Conservation (phyloP, 148 eudicot genomes). For the Fagopyrum homotropicum region DNA sequence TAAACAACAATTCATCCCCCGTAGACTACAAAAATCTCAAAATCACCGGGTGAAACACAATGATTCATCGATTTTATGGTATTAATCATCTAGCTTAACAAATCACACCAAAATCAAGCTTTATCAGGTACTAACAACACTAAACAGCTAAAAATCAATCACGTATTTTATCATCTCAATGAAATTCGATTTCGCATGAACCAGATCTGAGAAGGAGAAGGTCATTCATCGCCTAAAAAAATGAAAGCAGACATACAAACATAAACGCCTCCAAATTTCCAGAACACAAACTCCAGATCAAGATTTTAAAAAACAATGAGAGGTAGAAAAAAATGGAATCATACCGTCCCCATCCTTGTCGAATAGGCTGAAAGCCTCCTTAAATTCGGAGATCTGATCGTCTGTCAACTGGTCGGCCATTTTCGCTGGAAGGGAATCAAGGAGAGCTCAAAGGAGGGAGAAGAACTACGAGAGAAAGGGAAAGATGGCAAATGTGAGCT, state of each 20-base stretch:
- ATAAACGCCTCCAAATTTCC: background rate
- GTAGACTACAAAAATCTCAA: background rate
- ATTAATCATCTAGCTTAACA: background rate
- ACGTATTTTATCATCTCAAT: background rate
- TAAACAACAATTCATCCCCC: background rate
- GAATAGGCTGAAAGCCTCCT: conserved; percentile 63
- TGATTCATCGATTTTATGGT: background rate
- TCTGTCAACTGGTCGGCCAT: conserved; percentile 51
- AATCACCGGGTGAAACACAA: background rate
- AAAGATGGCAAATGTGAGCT: conserved; percentile 8
- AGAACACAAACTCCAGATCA: conserved; percentile 2
- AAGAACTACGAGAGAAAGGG: background rate
- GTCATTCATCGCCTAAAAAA: background rate
- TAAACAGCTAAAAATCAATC: background rate
- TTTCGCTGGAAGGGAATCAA: background rate
- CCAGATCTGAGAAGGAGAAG: conserved; percentile 8
- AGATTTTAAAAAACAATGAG: background rate
- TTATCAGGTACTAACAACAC: background rate
- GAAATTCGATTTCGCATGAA: background rate
- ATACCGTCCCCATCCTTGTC: conserved; percentile 69
- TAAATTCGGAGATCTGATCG: conserved; percentile 68
- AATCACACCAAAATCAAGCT: background rate
- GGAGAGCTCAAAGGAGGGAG: background rate
- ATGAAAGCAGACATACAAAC: background rate
- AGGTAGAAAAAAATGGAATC: background rate